Percentiles rank a stretch among this genome's conserved stretches.
These are phyloP conservation scores for Tilletia indica DNA, from an alignment of 1,284 basidiomycete genomes.

Conservation along the genomic window DNA sequence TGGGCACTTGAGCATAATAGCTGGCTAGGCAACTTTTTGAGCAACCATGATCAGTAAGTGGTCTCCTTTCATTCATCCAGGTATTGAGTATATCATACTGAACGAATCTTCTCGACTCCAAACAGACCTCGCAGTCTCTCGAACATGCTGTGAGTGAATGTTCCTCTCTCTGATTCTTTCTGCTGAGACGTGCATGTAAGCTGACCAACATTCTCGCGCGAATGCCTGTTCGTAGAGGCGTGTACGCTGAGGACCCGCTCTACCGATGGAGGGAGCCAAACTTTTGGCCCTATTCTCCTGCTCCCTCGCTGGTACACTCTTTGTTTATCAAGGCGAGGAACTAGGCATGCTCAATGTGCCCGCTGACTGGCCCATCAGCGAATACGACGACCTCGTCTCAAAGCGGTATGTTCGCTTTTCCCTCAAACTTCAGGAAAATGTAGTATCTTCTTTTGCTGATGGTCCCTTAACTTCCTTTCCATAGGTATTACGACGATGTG, in stretches of 20 bases:
- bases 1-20: constrained; percentile 22
- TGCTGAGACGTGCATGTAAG: not conserved
- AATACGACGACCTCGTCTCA: constrained; percentile 69
- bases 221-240: constrained; percentile 58
- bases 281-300: constrained; percentile 67
- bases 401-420: constrained; percentile 20
- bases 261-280: constrained; percentile 59
- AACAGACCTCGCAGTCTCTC: constrained; percentile 12
- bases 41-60: constrained; percentile 12
- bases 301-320: constrained; percentile 68
- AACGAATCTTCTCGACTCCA: not conserved
- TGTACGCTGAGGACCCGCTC: constrained; percentile 63
- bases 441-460: not conserved
- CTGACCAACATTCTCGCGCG: not conserved
- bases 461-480: constrained; percentile 25
- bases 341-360: constrained; percentile 72
- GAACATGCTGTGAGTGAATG: constrained; percentile 6
- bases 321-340: constrained; percentile 67
- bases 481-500: constrained; percentile 36
- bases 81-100: not conserved
- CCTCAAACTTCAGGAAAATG: not conserved
- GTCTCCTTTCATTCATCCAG: not conserved
- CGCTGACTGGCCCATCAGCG: constrained; percentile 67
- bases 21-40: constrained; percentile 17
- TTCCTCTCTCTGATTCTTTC: not conserved